phyloP scores from a whole-genome alignment of 768 basidiomycete genomes.

The Trametes punicea region DNA sequence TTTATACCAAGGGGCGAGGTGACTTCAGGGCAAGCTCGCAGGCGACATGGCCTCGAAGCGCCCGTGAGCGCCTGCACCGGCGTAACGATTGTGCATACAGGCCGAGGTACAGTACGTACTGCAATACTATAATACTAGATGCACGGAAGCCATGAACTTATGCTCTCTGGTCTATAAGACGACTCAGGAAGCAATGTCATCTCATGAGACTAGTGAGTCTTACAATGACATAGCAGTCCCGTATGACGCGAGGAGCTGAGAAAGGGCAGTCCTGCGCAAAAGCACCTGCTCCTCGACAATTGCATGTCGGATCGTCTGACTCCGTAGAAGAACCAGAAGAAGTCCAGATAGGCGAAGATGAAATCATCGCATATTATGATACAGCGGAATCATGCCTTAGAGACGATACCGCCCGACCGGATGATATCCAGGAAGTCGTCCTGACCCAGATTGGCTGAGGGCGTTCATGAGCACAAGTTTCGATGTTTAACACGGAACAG shows the following conservation, averaged over 20 bases:
- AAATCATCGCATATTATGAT: neutral
- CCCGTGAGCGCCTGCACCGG: neutral
- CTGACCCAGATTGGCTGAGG: slow-evolving; percentile 54
- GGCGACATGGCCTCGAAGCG: neutral
- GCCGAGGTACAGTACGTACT: no score
- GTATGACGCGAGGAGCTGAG: no score
- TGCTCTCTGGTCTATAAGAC: no score
- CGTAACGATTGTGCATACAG: neutral
- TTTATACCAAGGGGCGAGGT: slow-evolving; percentile 31
- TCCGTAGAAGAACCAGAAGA: no score
- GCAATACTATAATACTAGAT: no score
- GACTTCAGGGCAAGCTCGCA: slow-evolving; percentile 39
- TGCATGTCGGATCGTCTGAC: no score
- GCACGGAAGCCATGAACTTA: no score
- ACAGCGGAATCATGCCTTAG: slow-evolving; percentile 46
- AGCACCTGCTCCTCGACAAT: no score
- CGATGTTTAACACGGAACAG: slow-evolving; percentile 1
- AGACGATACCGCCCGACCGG: slow-evolving; percentile 74
- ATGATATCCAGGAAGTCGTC: slow-evolving; percentile 84
- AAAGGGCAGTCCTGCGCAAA: no score
- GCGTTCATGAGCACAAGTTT: slow-evolving; percentile 2
- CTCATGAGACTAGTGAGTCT: no score
- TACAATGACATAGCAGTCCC: no score
- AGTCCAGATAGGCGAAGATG: neutral
- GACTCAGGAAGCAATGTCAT: no score